These are phyloP conservation scores for Davidsoniella virescens DNA, from an alignment of 2,329 filamentous ascomycete species.

Conservation along the genomic window DNA sequence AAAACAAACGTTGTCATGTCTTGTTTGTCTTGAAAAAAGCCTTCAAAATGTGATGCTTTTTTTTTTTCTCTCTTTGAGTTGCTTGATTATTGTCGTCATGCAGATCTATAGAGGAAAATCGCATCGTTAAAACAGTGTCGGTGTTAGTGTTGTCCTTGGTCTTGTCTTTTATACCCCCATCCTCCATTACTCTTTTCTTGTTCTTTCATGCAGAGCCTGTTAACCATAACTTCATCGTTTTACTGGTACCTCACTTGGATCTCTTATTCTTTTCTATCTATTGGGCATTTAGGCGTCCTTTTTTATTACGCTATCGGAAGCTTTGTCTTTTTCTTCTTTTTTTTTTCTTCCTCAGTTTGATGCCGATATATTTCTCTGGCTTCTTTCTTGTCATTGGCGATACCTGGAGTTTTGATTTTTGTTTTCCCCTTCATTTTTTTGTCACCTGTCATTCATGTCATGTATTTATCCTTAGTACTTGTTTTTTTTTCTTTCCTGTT, in stretches of 20 bases:
- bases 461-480: constrained; percentile 1
- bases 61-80: neutral
- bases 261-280: constrained; percentile 2
- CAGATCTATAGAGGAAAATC: no score
- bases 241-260: constrained; percentile 6
- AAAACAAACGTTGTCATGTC: neutral
- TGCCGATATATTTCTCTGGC: constrained; percentile 4
- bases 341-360: neutral
- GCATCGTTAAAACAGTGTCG: neutral
- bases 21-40: neutral
- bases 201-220: constrained; percentile 1
- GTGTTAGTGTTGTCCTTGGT: neutral
- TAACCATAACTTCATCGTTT: neutral
- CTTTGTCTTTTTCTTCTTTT: constrained; percentile 1
- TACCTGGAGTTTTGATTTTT: constrained; percentile 11
- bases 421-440: neutral
- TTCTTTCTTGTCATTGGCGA: constrained; percentile 3
- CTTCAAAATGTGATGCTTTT: neutral
- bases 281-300: neutral
- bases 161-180: constrained; percentile 5
- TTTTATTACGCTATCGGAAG: neutral
- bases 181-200: neutral
- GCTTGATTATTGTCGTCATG: neutral
- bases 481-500: neutral
- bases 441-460: constrained; percentile 1